phyloP scores from a whole-genome alignment of 1,284 basidiomycete species.

The Apiotrichum akiyoshidainum region DNA sequence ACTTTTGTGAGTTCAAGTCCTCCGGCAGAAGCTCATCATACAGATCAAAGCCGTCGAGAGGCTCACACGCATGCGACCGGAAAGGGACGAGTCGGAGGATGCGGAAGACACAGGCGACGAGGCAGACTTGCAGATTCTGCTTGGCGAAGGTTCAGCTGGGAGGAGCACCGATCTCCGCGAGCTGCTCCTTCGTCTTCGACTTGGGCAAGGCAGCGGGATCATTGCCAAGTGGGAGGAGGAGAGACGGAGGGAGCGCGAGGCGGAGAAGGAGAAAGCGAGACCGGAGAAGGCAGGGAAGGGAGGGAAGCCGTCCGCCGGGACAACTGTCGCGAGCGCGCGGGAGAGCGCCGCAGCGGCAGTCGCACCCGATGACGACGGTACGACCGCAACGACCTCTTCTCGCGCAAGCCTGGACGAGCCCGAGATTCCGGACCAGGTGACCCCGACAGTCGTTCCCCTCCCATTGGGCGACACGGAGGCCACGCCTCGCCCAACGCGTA shows the following conservation, averaged over 20 bases:
- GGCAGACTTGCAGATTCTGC: conserved; percentile 2
- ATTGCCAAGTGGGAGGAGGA: background rate
- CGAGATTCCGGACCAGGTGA: too few species aligned
- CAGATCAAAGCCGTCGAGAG: conserved; percentile 4
- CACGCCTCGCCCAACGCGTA: background rate
- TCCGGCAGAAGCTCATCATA: background rate
- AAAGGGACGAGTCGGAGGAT: background rate
- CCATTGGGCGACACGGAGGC: too few species aligned
- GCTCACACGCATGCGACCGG: background rate
- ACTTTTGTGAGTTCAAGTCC: background rate
- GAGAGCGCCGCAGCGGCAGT: background rate
- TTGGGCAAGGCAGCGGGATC: background rate
- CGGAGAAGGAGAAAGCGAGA: background rate
- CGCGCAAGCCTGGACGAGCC: too few species aligned
- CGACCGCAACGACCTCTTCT: background rate
- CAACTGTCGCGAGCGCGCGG: background rate
- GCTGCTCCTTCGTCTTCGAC: background rate
- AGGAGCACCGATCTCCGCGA: background rate
- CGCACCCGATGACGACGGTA: background rate
- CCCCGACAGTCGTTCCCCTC: too few species aligned
- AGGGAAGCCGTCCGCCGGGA: background rate
- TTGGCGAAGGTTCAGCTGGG: background rate
- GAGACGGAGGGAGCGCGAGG: background rate
- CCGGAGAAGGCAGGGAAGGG: background rate
- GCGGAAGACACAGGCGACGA: conserved; percentile 1